These are phyloP conservation scores for Xanthoceras sorbifolium DNA, from an alignment of 345 rosid genomes.

Conservation along the genomic window DNA sequence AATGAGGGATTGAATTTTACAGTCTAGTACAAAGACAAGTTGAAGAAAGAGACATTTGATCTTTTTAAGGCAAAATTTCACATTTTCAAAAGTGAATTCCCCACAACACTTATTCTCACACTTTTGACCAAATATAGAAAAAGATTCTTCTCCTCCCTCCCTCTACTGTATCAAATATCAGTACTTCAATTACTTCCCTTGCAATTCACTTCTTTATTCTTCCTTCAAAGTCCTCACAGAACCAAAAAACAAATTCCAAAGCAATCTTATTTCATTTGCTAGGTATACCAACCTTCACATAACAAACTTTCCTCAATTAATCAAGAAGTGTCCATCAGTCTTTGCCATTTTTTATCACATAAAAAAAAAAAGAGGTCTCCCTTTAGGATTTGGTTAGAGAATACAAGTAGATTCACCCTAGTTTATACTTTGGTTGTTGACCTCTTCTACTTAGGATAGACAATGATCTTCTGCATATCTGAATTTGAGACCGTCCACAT, in stretches of 20 bases:
- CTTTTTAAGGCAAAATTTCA: slow-evolving; percentile 25
- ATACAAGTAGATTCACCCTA: neutral
- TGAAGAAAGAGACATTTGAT: slow-evolving; percentile 35
- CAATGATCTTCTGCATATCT: too few relatives aligned
- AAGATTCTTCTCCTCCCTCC: slow-evolving; percentile 44
- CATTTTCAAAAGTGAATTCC: slow-evolving; percentile 39
- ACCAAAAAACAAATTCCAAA: neutral
- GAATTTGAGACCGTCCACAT: neutral
- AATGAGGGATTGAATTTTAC: slow-evolving; percentile 13
- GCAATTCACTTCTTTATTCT: slow-evolving; percentile 87
- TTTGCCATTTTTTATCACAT: neutral
- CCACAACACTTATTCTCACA: slow-evolving; percentile 55
- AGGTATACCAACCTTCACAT: slow-evolving; percentile 22
- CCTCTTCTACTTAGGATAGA: too few relatives aligned
- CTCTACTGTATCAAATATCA: slow-evolving; percentile 30
- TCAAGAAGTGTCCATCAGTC: neutral
- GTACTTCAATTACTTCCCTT: slow-evolving; percentile 62
- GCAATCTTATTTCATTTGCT: slow-evolving; percentile 21
- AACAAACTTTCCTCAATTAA: slow-evolving; percentile 16
- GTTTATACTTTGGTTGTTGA: too few relatives aligned
- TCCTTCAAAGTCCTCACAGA: slow-evolving; percentile 21
- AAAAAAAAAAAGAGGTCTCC: neutral
- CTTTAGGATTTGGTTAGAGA: neutral
- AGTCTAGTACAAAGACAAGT: slow-evolving; percentile 29
- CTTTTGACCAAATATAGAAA: slow-evolving; percentile 60